Base-by-base conservation (phyloP, 2,329 filamentous ascomycete genomes). In the Hymenoscyphus salicellus region DNA sequence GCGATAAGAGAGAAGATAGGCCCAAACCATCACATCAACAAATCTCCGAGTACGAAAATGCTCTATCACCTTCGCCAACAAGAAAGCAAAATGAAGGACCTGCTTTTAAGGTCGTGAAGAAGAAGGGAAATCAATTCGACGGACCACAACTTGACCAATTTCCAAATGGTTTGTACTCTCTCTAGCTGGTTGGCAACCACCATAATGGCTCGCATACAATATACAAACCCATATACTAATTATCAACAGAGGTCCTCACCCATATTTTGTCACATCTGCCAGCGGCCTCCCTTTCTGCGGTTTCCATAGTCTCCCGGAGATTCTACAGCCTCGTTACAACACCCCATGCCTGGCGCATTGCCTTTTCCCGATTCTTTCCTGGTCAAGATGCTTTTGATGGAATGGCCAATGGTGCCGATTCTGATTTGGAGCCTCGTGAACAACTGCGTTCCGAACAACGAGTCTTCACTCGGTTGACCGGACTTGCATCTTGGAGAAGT, bases 321-420 rank as follows among this genome's bases (percentile, higher is more conserved):
- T 96, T 98, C 75, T 91, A 96, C 77, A 83, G 84, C 61, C 82
- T 98, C 49, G 90, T 98, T 63, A 97, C 92, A 4, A 94, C 91
- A 1, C 92, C 93, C 17, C 92, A 97, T 78, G 93, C 93, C 7
- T 98, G 94, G 94, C 88, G 92, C 68, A 91, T 93, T 75, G 94
- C 93, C 5, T 98, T 98, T 75, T 85, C 92, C 71, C 92, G 93
- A 67, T 94, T 89, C 78, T 99, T 98, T 72, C 92, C 92, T 0
- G 93, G 91, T 1, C 86, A 89, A 28, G 85, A 89, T 73, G 82
- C 83, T 5, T 74, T 88, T 57, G 77, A 76, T 41, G 77, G 65
- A 72, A 76, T 67, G 67, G 63, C 69, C 3, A 71, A 70, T 63
- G 75, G 76, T 43, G 73, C 72, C 16, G 76, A 77, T 23, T 79